phyloP scores from a whole-genome alignment of 805 yeast species.

The Schwanniomyces vanrijiae region DNA sequence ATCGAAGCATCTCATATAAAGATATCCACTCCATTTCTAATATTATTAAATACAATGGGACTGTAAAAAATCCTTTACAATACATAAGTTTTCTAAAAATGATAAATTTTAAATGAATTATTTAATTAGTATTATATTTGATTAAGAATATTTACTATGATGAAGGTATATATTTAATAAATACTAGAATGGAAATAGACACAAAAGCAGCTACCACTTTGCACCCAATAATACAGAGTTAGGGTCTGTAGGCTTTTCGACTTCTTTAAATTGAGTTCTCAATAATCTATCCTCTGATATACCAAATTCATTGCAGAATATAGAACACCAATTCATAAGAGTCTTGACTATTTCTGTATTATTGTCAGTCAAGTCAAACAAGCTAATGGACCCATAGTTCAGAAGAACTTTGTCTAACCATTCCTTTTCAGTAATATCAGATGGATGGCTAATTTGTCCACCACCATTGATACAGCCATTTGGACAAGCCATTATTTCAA shows the following conservation, averaged over 20 bases:
- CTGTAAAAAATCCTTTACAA: too few species aligned
- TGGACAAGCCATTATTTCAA: conserved; percentile 98
- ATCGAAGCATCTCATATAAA: not conserved
- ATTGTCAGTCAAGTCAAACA: conserved; percentile 11
- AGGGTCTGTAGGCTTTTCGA: conserved; percentile 53
- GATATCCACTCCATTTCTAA: too few species aligned
- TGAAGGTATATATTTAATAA: not conserved
- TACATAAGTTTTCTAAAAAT: too few species aligned
- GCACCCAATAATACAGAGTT: conserved; percentile 50
- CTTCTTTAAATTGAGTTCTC: conserved; percentile 48
- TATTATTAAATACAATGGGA: not conserved
- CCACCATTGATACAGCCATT: conserved; percentile 98
- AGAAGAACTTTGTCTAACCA: conserved; percentile 43
- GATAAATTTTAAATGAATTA: too few species aligned
- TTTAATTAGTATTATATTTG: too few species aligned
- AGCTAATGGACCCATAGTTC: conserved; percentile 34
- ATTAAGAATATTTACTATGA: not conserved
- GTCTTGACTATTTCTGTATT: not conserved
- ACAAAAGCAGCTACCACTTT: conserved; percentile 47
- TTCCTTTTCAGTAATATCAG: conserved; percentile 34
- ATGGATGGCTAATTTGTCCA: conserved; percentile 69
- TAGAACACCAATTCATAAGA: conserved; percentile 8
- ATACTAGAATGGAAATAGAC: not conserved
- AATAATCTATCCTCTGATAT: conserved; percentile 38
- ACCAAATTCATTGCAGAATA: conserved; percentile 28